A percentile compares a stretch with the other conserved stretches of the same genome.
phyloP scores from a whole-genome alignment of 2,329 filamentous ascomycete genomes.

The Aschersonia sp. region DNA sequence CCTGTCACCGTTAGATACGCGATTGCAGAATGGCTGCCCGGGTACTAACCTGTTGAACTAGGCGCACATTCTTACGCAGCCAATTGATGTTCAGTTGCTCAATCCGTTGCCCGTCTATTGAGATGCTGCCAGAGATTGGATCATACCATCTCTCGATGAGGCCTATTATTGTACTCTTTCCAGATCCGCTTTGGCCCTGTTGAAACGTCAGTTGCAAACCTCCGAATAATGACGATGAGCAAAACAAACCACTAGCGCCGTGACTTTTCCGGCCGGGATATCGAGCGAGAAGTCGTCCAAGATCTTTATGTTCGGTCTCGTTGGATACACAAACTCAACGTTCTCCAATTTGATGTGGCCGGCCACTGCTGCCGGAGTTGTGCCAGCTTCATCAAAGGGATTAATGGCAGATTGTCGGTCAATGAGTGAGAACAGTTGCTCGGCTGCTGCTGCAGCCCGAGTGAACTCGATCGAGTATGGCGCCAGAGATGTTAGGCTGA shows the following conservation, averaged over 20 bases:
- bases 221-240: not conserved
- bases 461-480: constrained; percentile 23
- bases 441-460: constrained; percentile 20
- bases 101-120: constrained; percentile 19
- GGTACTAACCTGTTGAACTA: constrained; percentile 18
- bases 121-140: constrained; percentile 17
- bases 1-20: constrained; percentile 11
- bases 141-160: constrained; percentile 26
- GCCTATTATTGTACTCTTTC: constrained; percentile 24
- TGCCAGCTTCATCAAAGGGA: constrained; percentile 17
- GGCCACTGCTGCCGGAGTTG: constrained; percentile 12
- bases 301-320: constrained; percentile 24
- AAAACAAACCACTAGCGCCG: constrained; percentile 21
- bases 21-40: not conserved
- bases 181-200: constrained; percentile 21
- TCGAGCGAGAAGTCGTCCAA: constrained; percentile 25
- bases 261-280: constrained; percentile 30
- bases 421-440: constrained; percentile 21
- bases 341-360: constrained; percentile 23
- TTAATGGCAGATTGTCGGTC: constrained; percentile 22
- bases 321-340: constrained; percentile 30
- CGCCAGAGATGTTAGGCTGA: constrained; percentile 19
- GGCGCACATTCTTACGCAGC: constrained; percentile 21
- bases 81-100: constrained; percentile 21
- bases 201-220: not conserved